Base-by-base conservation (phyloP, 2,329 filamentous ascomycete species). In the Aspergillus novofumigatus region DNA sequence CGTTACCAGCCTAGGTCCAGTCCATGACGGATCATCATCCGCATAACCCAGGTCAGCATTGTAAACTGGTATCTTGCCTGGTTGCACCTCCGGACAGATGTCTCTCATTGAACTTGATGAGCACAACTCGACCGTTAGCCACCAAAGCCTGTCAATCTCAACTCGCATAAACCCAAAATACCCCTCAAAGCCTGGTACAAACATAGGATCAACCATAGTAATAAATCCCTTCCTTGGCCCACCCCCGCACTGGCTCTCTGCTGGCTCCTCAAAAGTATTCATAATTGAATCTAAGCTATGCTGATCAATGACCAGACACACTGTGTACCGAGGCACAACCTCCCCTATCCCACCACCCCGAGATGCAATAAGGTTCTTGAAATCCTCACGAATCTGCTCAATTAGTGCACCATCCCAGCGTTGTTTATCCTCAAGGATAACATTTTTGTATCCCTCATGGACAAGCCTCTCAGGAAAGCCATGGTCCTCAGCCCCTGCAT, bases 291-390 rank as follows among this genome's bases (percentile, higher is more conserved):
- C 25, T 17, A 45, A 11, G 17, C 29, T n/a, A 17, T 23, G 53
- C 20, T 28, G 47, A 55, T 66, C 64, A 59, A 62, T 38, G 58
- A 59, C 50, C 62, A 66, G 54, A 54, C 59, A 54, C 1, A 29
- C 56, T 38, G 35, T n/a, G 17, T 47, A 55, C 35, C 49, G 50
- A 6, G 49, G 49, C 25, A 48, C 25, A 9, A 32, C n/a, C 21
- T 23, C n/a, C n/a, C 44, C 23, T n/a, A 41, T 14, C 28, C n/a
- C 20, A 25, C 7, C 21, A n/a, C 32, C 32, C n/a, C 35, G 28
- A 32, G 38, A 45, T 8, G 20, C 41, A 28, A 57, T 26, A 53
- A 52, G 48, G 41, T 20, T 20, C n/a, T 35, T 28, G 26, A 58
- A 58, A 53, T 58, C 29, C 14, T 28, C 20, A 17, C 49, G 56